phyloP scores from a whole-genome alignment of 2,329 filamentous ascomycete species.

The Sporothrix pallida region DNA sequence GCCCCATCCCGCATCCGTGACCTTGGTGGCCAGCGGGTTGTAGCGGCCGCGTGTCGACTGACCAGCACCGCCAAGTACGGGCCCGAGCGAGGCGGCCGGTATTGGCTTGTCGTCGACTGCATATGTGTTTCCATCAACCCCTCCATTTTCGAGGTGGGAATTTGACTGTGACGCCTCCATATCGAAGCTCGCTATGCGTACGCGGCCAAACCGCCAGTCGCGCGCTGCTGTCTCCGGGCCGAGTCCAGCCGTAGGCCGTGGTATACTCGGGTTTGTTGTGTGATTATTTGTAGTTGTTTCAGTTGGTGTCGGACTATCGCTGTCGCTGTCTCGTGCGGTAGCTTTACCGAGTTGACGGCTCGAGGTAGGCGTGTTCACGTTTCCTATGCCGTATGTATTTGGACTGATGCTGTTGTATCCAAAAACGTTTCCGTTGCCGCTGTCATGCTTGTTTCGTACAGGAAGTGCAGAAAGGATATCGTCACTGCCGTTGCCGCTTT shows the following conservation, averaged over 20 bases:
- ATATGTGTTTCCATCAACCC: conserved; percentile 36
- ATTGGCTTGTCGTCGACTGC: conserved; percentile 36
- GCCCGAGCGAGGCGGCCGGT: conserved; percentile 53
- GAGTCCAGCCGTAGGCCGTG: conserved; percentile 48
- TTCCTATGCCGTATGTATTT: background rate
- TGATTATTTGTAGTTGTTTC: background rate
- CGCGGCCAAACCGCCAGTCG: conserved; percentile 83
- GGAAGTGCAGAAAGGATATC: background rate
- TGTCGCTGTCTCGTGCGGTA: background rate
- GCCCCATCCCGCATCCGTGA: conserved; percentile 86
- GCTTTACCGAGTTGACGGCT: background rate
- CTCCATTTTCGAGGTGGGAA: background rate
- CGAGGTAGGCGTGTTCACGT: background rate
- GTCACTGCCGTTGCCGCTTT: background rate
- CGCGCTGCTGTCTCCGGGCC: conserved; percentile 56
- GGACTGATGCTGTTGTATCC: background rate
- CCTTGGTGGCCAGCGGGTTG: conserved; percentile 70
- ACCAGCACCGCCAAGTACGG: conserved; percentile 63
- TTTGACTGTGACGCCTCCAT: conserved; percentile 50
- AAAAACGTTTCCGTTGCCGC: background rate
- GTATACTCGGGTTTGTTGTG: background rate
- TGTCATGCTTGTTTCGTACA: background rate
- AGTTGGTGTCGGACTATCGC: background rate
- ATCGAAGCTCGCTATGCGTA: conserved; percentile 82
- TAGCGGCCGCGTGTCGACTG: conserved; percentile 84